These are phyloP conservation scores for Termitomyces sp. DNA, from an alignment of 768 basidiomycete species.

Conservation along the genomic window DNA sequence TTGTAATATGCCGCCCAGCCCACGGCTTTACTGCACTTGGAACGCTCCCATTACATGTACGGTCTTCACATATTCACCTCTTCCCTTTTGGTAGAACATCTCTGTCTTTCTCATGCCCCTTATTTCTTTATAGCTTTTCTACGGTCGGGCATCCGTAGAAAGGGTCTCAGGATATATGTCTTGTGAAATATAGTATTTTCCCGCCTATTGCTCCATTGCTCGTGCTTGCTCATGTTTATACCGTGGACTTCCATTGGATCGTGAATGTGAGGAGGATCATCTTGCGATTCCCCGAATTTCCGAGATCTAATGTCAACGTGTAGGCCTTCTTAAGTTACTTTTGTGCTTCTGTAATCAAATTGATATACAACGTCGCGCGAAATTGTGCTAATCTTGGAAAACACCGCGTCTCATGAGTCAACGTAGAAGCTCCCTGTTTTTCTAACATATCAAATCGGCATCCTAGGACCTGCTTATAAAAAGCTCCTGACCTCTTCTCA, in stretches of 20 bases:
- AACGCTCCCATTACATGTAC: conserved; percentile 27
- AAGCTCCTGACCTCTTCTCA: neutral
- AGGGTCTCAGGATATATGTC: conserved; percentile 14
- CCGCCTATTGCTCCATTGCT: conserved; percentile 4
- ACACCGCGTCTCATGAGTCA: neutral
- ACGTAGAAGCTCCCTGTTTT: neutral
- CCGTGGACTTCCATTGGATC: neutral
- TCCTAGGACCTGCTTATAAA: neutral
- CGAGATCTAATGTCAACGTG: conserved; percentile 5
- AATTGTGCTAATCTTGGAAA: neutral
- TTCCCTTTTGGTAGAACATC: conserved; percentile 30
- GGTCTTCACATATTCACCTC: conserved; percentile 33
- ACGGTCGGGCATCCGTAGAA: conserved; percentile 14
- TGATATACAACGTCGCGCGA: neutral
- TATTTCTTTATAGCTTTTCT: conserved; percentile 10
- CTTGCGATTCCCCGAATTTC: neutral
- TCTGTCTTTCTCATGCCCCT: conserved; percentile 14
- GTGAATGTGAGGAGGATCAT: conserved; percentile 8
- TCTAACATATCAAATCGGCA: neutral
- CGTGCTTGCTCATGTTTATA: neutral
- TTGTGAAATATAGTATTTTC: conserved; percentile 19
- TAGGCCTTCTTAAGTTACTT: conserved; percentile 3
- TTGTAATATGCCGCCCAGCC: conserved; percentile 14
- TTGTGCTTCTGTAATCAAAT: conserved; percentile 1
- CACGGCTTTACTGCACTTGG: conserved; percentile 14